phyloP scores from a whole-genome alignment of 768 basidiomycete genomes.

The Piloderma croceum region DNA sequence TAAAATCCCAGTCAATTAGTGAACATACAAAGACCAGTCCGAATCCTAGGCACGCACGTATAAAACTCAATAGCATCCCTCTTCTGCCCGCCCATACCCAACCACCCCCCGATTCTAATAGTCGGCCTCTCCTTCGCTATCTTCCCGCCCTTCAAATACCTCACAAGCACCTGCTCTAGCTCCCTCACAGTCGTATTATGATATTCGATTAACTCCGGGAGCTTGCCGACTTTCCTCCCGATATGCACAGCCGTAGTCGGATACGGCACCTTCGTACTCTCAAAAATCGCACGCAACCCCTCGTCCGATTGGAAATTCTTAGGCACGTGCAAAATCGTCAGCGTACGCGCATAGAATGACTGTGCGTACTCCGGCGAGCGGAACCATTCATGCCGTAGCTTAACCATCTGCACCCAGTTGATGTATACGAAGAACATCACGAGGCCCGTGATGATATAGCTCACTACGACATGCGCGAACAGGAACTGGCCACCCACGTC shows the following conservation, averaged over 20 bases:
- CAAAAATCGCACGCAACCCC: slow-evolving; percentile 74
- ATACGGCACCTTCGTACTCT: slow-evolving; percentile 72
- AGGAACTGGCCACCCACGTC: slow-evolving; percentile 67
- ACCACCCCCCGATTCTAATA: slow-evolving; percentile 69
- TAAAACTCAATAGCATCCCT: slow-evolving; percentile 93
- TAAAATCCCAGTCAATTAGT: slow-evolving; percentile 14
- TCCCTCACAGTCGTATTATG: slow-evolving; percentile 94
- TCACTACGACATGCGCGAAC: slow-evolving; percentile 79
- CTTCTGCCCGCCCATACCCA: slow-evolving; percentile 80
- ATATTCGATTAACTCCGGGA: slow-evolving; percentile 86
- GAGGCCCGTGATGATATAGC: slow-evolving; percentile 74
- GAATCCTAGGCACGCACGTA: slow-evolving; percentile 49
- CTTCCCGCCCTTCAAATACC: slow-evolving; percentile 79
- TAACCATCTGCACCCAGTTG: slow-evolving; percentile 76
- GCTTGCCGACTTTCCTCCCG: slow-evolving; percentile 77
- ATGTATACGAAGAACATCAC: slow-evolving; percentile 67
- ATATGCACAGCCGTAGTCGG: slow-evolving; percentile 90
- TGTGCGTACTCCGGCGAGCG: slow-evolving; percentile 82
- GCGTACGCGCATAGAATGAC: slow-evolving; percentile 90
- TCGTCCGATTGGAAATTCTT: slow-evolving; percentile 81
- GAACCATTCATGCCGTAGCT: slow-evolving; percentile 82
- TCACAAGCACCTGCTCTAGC: slow-evolving; percentile 83
- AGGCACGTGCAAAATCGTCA: slow-evolving; percentile 75
- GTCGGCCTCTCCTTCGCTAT: slow-evolving; percentile 79
- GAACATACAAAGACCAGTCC: neutral